Conservation (phyloP, 306 rosid genomes). For the Notholithocarpus densiflorus region DNA sequence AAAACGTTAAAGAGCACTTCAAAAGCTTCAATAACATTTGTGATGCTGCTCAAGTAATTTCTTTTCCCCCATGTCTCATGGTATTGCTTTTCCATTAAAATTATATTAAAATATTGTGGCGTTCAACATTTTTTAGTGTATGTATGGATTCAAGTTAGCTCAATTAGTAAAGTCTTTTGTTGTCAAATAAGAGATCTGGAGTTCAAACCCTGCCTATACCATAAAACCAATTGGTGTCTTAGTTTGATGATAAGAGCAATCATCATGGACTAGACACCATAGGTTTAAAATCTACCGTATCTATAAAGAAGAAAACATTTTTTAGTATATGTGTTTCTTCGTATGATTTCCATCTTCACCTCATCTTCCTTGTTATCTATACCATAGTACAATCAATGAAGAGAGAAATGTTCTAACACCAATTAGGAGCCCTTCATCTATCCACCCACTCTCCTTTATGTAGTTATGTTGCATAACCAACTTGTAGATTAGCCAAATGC, state of each 20-base stretch:
- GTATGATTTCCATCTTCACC: not conserved
- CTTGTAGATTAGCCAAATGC: not conserved
- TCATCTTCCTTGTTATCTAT: not conserved
- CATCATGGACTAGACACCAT: too few relatives aligned
- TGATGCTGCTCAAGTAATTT: constrained; percentile 87
- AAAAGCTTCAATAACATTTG: constrained; percentile 94
- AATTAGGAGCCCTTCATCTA: not conserved
- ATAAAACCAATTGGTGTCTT: rapidly evolving
- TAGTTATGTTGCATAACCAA: not conserved
- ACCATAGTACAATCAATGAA: too few relatives aligned
- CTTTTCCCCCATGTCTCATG: not conserved
- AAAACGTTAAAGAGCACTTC: constrained; percentile 74
- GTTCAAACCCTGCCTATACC: too few relatives aligned
- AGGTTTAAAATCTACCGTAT: too few relatives aligned
- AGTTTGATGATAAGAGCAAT: too few relatives aligned
- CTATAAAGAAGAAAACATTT: too few relatives aligned
- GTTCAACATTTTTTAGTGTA: too few relatives aligned
- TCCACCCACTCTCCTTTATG: not conserved
- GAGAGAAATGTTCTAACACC: not conserved
- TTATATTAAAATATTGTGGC: not conserved
- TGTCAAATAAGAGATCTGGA: rapidly evolving
- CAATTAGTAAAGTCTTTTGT: too few relatives aligned
- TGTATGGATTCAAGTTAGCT: not conserved
- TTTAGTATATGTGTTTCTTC: too few relatives aligned
- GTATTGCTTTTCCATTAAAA: not conserved